Evolutionary conservation across 805 yeast species (phyloP).

Genomic region (Wickerhamomyces ciferrii): DNA sequence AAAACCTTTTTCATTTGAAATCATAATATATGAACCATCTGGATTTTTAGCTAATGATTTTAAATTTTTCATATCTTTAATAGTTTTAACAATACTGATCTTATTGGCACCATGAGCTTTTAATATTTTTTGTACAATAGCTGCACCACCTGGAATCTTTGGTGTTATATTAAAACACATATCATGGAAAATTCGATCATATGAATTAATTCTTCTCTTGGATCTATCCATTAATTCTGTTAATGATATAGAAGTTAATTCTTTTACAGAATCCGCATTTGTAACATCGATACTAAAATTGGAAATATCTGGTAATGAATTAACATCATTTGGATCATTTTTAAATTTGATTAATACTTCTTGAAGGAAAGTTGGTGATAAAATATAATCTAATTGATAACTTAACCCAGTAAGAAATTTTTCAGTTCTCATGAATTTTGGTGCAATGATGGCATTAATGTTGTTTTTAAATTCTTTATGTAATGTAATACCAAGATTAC

Average conservation of each 20-base stretch:
- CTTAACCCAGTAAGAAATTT: slow-evolving; percentile 75
- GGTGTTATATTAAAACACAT: slow-evolving; percentile 50
- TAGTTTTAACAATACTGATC: slow-evolving; percentile 22
- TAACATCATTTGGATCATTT: slow-evolving; percentile 8
- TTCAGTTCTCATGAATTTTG: slow-evolving; percentile 78
- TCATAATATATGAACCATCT: slow-evolving; percentile 19
- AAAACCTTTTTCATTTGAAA: slow-evolving; percentile 29
- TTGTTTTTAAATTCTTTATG: slow-evolving; percentile 25
- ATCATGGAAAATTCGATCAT: slow-evolving; percentile 38
- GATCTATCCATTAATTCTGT: slow-evolving; percentile 8
- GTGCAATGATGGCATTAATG: slow-evolving; percentile 61
- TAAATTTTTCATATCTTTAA: slow-evolving; percentile 17
- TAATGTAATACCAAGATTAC: slow-evolving; percentile 53
- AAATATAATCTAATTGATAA: slow-evolving; percentile 38
- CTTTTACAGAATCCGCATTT: slow-evolving; percentile 27
- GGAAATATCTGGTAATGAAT: slow-evolving; percentile 18
- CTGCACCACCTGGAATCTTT: slow-evolving; percentile 55
- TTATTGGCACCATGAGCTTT: slow-evolving; percentile 50
- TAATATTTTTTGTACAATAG: slow-evolving; percentile 50
- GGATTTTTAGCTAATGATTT: slow-evolving; percentile 12
- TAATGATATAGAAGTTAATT: slow-evolving; percentile 21
- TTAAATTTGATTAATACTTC: slow-evolving; percentile 34
- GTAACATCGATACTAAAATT: slow-evolving; percentile 29
- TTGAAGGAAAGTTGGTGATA: slow-evolving; percentile 50
- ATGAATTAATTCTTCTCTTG: slow-evolving; percentile 4